Evolutionary conservation across 169 alveolate genomes (phyloP).

Genomic region (Toxoplasma gondii): DNA sequence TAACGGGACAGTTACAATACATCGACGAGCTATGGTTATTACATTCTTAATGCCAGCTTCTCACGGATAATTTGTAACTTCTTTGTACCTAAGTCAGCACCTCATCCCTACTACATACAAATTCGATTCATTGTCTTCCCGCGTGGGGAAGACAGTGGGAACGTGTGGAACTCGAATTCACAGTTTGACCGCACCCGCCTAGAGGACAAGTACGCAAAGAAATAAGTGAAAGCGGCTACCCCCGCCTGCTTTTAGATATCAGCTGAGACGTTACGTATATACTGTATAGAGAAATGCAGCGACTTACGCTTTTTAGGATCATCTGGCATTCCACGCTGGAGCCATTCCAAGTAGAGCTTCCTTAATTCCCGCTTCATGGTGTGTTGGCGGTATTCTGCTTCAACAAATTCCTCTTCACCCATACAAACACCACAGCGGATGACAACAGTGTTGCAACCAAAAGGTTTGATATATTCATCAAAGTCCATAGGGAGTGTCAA

Average conservation of each 20-base stretch:
- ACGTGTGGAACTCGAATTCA: neutral
- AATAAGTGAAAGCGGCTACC: no score
- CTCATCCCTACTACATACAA: no score
- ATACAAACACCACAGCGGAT: neutral
- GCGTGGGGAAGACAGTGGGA: neutral
- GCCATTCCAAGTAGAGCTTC: neutral
- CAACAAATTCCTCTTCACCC: neutral
- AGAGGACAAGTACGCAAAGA: neutral
- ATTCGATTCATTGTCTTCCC: neutral
- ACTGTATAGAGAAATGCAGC: neutral
- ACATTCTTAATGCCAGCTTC: no score
- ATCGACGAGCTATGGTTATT: no score
- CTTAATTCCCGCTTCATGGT: neutral
- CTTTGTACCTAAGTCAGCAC: no score
- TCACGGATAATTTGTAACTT: no score
- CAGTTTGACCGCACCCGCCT: neutral
- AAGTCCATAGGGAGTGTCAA: no score
- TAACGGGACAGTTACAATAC: no score
- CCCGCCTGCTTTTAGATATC: no score
- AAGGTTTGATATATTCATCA: no score
- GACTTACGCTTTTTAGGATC: slow-evolving; percentile 21
- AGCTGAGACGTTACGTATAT: no score
- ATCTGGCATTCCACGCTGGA: neutral
- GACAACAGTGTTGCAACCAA: no score
- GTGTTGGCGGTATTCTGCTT: slow-evolving; percentile 8